A percentile compares a stretch with the other conserved stretches of the same genome.
Evolutionary conservation across 306 rosid genomes (phyloP).

Genomic region (Lotus japonicus): DNA sequence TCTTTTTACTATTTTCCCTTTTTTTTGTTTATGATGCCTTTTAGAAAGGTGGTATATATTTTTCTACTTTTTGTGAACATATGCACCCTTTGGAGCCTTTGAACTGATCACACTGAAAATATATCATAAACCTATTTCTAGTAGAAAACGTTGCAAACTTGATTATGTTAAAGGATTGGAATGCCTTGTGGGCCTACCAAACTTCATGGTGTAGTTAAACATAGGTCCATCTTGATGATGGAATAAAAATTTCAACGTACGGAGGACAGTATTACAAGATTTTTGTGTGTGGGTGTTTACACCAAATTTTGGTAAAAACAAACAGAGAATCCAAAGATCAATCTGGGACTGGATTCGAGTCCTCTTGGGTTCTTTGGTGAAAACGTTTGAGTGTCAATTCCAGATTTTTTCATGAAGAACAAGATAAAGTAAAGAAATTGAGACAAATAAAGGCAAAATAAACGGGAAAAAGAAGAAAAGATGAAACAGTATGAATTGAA

Average conservation of each 20-base stretch:
- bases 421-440: too few species aligned
- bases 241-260: not conserved
- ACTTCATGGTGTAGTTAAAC: not conserved
- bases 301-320: too few species aligned
- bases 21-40: not conserved
- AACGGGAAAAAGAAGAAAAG: too few species aligned
- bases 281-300: too few species aligned
- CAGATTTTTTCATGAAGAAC: too few species aligned
- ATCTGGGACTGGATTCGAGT: too few species aligned
- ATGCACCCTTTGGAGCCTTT: not conserved
- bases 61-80: not conserved
- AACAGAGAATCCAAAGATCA: too few species aligned
- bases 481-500: too few species aligned
- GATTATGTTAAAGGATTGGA: not conserved
- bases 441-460: too few species aligned
- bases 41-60: not conserved
- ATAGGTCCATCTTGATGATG: not conserved
- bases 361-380: too few species aligned
- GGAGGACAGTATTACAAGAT: not conserved
- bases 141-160: not conserved
- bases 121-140: not conserved
- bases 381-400: too few species aligned
- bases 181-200: not conserved
- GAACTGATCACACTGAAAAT: not conserved
- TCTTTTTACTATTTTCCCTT: not conserved